A percentile compares a stretch with the other conserved stretches of the same genome.
phyloP scores from a whole-genome alignment of 2,329 filamentous ascomycete genomes.

The Endothia cerciana region DNA sequence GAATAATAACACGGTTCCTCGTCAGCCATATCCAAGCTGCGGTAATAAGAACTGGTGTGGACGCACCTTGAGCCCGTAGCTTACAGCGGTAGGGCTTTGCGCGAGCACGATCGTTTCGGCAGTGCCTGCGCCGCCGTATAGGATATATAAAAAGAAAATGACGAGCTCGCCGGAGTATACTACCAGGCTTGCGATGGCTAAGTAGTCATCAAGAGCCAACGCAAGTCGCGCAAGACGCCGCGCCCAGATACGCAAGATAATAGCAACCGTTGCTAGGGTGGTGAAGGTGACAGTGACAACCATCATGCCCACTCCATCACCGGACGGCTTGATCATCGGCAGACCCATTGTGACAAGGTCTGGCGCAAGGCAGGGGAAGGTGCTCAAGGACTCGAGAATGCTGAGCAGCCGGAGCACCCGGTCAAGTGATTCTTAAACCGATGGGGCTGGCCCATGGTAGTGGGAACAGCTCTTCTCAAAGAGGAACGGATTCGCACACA shows the following conservation, averaged over 20 bases:
- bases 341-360: not conserved
- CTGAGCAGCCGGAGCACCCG: not conserved
- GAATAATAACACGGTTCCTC: no score
- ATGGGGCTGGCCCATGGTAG: no score
- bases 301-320: not conserved
- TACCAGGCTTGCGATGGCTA: conserved; percentile 6
- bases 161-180: not conserved
- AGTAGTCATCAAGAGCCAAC: conserved; percentile 9
- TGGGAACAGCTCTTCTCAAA: no score
- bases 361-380: no score
- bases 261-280: not conserved
- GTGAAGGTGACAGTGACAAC: not conserved
- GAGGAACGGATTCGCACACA: no score
- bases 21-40: no score
- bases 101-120: not conserved
- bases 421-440: no score
- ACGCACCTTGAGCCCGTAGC: not conserved
- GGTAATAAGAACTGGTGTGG: not conserved
- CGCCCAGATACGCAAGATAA: conserved; percentile 6
- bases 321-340: not conserved
- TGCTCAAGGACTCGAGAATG: no score
- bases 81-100: not conserved
- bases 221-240: not conserved
- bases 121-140: not conserved
- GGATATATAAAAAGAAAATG: not conserved